These are phyloP conservation scores for Cydonia oblonga DNA, from an alignment of 331 rosid genomes.

Conservation along the genomic window DNA sequence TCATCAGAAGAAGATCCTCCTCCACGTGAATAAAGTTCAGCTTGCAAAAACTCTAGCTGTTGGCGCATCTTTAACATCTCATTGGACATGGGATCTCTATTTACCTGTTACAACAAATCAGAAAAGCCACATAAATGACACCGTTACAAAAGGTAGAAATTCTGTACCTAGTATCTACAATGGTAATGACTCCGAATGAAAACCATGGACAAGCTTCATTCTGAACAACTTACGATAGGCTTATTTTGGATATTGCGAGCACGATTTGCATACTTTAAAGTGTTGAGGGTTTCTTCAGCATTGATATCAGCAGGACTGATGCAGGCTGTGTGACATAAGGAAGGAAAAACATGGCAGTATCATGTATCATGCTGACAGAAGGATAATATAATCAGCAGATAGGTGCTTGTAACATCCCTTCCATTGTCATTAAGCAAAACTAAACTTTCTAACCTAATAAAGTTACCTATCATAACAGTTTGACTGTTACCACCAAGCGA, in stretches of 20 bases:
- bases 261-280: conserved; percentile 97
- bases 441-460: neutral
- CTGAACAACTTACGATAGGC: conserved; percentile 72
- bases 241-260: conserved; percentile 97
- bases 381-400: neutral
- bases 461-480: conserved; percentile 95
- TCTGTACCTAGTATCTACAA: neutral
- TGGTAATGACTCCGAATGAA: neutral
- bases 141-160: conserved; percentile 10
- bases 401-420: neutral
- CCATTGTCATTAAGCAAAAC: neutral
- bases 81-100: conserved; percentile 94
- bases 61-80: conserved; percentile 99
- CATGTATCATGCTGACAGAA: neutral
- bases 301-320: conserved; percentile 99
- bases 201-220: neutral
- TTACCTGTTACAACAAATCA: conserved; percentile 42
- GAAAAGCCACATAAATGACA: conserved; percentile 8
- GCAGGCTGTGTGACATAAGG: conserved; percentile 59
- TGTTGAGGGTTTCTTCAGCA: conserved; percentile 98
- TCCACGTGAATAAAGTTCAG: conserved; percentile 93
- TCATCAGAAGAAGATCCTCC: conserved; percentile 84
- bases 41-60: conserved; percentile 85
- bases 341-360: conserved; percentile 15
- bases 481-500: conserved; percentile 99